Base-by-base conservation (phyloP, 208 protist species). In the Wallacemonas sp. region DNA sequence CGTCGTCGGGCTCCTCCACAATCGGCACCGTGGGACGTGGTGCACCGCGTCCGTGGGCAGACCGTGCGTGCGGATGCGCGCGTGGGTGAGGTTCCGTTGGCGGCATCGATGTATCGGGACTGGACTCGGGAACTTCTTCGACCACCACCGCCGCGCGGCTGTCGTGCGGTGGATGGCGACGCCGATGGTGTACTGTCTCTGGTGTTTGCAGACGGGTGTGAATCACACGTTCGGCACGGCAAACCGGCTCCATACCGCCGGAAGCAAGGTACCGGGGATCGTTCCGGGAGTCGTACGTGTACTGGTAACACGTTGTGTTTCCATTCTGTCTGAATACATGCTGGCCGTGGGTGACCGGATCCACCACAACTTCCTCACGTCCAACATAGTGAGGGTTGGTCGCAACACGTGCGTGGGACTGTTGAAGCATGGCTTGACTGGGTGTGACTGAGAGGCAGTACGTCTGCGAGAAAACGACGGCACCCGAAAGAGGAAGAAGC, bases 1-100 rank as follows among this genome's bases (percentile, higher is more conserved):
- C 73, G 12, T 76, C 70, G 55, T 84, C 78, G 0, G 78, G 78
- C 44, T 84, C 78, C 33, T 84, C 74, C 1, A 84, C 74, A 45
- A 84, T 72, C 18, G 77, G 77, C 52, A 70, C 54, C n/a, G 23
- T 12, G 10, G 7, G 10, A 41, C 36, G 36, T 48, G 33, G 4
- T 12, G 14, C 10, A 7, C 54, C 23, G 28, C 57, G 25, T 72
- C 45, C 16, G 76, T 78, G 54, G 28, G 67, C 18, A 57, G 59
- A 45, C 78, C 72, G 12, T 61, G 49, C 3, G 25, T 61, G 20
- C 12, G 36, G 22, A 57, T 0, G 44, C 16, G 44, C 44, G 10
- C 12, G 16, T 10, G 44, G 20, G 11, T 23, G 7, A 49, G 11
- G 44, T 12, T 5, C 10, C 0, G 20, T 23, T 49, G 36, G 36